Evolutionary conservation across 345 rosid species (phyloP).

Genomic region (Leavenworthia alabamica): DNA sequence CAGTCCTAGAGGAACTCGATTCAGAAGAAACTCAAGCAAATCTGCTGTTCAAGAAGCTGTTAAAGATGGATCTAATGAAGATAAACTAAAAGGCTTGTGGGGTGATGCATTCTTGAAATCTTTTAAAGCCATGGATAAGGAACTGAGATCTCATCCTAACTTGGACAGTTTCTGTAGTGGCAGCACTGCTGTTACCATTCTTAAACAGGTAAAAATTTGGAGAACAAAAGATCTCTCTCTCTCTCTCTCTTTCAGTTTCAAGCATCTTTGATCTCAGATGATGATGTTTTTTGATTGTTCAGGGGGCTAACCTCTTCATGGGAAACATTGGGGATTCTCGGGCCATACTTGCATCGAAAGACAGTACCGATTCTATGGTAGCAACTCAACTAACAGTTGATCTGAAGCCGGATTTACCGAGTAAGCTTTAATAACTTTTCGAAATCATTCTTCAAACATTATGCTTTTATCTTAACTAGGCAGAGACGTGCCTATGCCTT

Average conservation of each 20-base stretch:
- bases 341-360: slow-evolving; percentile 94
- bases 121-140: slow-evolving; percentile 95
- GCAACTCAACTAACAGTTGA: slow-evolving; percentile 92
- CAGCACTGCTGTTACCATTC: slow-evolving; percentile 88
- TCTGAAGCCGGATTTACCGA: slow-evolving; percentile 94
- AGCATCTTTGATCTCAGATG: not conserved
- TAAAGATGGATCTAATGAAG: slow-evolving; percentile 53
- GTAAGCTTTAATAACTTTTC: slow-evolving; percentile 39
- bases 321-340: slow-evolving; percentile 98
- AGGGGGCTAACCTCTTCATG: slow-evolving; percentile 94
- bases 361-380: slow-evolving; percentile 61
- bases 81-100: slow-evolving; percentile 56
- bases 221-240: not conserved
- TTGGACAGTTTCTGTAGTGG: slow-evolving; percentile 98
- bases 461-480: not conserved
- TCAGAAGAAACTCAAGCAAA: slow-evolving; percentile 49
- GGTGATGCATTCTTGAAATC: slow-evolving; percentile 83
- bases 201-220: slow-evolving; percentile 65
- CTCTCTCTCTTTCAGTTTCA: not conserved
- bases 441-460: not conserved
- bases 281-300: slow-evolving; percentile 2
- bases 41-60: slow-evolving; percentile 44
- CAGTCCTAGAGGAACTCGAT: slow-evolving; percentile 45
- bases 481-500: too few species aligned
- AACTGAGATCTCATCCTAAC: slow-evolving; percentile 79